Conservation (phyloP, 208 protist genomes). For the Novymonas esmeraldas region DNA sequence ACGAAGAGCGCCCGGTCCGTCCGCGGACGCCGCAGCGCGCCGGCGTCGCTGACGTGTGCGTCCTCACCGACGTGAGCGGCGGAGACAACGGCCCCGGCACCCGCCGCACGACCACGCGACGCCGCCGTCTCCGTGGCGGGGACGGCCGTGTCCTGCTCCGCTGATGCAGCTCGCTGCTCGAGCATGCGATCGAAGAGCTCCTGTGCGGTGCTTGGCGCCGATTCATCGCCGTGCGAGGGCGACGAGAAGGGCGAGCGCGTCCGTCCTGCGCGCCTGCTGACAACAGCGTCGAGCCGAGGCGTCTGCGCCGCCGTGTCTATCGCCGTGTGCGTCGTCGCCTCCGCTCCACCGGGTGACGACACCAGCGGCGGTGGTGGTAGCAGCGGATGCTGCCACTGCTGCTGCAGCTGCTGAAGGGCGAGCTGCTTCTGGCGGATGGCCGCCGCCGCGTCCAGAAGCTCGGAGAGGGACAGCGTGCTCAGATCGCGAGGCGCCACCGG, state of each 20-base stretch:
- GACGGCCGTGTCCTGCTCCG: no score
- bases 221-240: neutral
- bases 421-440: slow-evolving; percentile 59
- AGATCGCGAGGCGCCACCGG: slow-evolving; percentile 29
- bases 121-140: neutral
- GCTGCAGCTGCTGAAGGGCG: slow-evolving; percentile 55
- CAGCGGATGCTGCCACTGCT: slow-evolving; percentile 20
- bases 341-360: neutral
- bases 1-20: no score
- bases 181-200: slow-evolving; percentile 32
- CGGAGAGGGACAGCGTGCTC: slow-evolving; percentile 59
- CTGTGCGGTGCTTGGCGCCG: slow-evolving; percentile 17
- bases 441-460: slow-evolving; percentile 76
- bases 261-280: no score
- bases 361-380: neutral
- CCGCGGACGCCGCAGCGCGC: no score
- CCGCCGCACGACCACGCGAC: neutral
- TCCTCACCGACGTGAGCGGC: no score
- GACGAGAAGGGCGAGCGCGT: slow-evolving; percentile 24
- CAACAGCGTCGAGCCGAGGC: neutral
- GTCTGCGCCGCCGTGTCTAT: slow-evolving; percentile 1
- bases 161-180: slow-evolving; percentile 2
- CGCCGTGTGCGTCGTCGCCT: no score
- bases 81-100: no score
- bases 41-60: no score